phyloP scores from a whole-genome alignment of 2,329 filamentous ascomycete species.

The Cercospora sp. region DNA sequence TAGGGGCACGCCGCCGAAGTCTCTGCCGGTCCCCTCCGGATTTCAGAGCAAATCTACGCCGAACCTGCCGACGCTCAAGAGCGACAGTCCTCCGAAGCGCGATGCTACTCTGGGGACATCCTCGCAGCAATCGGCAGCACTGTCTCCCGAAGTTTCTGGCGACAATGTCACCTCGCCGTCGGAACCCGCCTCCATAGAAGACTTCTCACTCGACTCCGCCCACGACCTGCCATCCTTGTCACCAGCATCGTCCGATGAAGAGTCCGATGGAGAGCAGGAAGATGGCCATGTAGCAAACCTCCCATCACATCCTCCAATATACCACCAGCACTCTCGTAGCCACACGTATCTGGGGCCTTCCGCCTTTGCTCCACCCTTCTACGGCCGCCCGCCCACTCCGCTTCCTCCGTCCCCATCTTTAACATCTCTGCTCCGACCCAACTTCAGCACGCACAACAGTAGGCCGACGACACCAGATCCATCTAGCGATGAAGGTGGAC shows the following conservation, averaged over 20 bases:
- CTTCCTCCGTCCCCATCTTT: constrained; percentile 89
- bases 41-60: constrained; percentile 51
- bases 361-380: constrained; percentile 79
- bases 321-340: constrained; percentile 45
- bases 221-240: constrained; percentile 32
- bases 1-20: constrained; percentile 40
- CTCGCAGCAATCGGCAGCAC: constrained; percentile 15
- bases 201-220: constrained; percentile 38
- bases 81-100: constrained; percentile 32
- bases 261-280: constrained; percentile 28
- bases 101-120: constrained; percentile 17
- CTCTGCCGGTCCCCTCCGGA: constrained; percentile 38
- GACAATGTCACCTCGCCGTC: constrained; percentile 41
- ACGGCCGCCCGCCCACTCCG: constrained; percentile 93
- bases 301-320: constrained; percentile 43
- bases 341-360: constrained; percentile 47
- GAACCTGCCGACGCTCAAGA: constrained; percentile 45
- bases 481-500: constrained; percentile 71
- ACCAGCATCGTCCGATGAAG: constrained; percentile 35
- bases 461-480: constrained; percentile 91
- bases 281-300: constrained; percentile 34
- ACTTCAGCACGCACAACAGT: constrained; percentile 66
- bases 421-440: constrained; percentile 79
- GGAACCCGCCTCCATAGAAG: constrained; percentile 42
- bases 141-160: constrained; percentile 25